These are phyloP conservation scores for Leccinellum albellum DNA, from an alignment of 768 basidiomycete species.

Conservation along the genomic window DNA sequence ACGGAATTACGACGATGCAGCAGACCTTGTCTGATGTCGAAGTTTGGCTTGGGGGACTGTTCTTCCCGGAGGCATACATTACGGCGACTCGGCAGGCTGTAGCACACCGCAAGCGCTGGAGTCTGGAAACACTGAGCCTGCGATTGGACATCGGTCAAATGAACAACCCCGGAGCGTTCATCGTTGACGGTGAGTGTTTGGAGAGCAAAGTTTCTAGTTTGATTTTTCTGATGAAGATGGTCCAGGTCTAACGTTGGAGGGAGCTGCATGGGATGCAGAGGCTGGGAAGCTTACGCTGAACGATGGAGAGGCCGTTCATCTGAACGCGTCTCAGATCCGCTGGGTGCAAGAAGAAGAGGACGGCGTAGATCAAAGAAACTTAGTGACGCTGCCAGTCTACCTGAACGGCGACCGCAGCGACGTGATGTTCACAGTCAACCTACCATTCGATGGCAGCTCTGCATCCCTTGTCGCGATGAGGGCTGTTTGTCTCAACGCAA, in stretches of 20 bases:
- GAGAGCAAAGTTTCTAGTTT: neutral
- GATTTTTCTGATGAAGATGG: conserved; percentile 4
- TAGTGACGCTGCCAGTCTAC: conserved; percentile 88
- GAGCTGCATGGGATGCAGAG: conserved; percentile 64
- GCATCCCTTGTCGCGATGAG: conserved; percentile 76
- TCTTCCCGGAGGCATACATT: conserved; percentile 95
- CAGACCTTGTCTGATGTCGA: conserved; percentile 66
- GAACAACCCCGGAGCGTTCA: conserved; percentile 75
- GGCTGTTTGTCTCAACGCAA: conserved; percentile 87
- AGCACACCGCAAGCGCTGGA: conserved; percentile 89
- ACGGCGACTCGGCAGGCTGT: conserved; percentile 96
- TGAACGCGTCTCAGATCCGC: conserved; percentile 78
- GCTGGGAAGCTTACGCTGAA: conserved; percentile 72
- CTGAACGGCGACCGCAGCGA: conserved; percentile 87
- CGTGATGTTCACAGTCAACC: conserved; percentile 84
- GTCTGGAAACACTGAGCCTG: conserved; percentile 82
- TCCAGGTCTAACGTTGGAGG: conserved; percentile 81
- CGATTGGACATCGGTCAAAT: conserved; percentile 79
- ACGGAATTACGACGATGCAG: conserved; percentile 50
- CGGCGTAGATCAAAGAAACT: conserved; percentile 25
- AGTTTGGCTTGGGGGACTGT: conserved; percentile 91
- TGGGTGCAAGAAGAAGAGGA: conserved; percentile 70
- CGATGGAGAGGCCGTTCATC: conserved; percentile 74
- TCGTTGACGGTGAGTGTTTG: conserved; percentile 74
- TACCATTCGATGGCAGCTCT: conserved; percentile 70